Base-by-base conservation (phyloP, 352 stramenopile genomes). In the Phytophthora ohioensis region DNA sequence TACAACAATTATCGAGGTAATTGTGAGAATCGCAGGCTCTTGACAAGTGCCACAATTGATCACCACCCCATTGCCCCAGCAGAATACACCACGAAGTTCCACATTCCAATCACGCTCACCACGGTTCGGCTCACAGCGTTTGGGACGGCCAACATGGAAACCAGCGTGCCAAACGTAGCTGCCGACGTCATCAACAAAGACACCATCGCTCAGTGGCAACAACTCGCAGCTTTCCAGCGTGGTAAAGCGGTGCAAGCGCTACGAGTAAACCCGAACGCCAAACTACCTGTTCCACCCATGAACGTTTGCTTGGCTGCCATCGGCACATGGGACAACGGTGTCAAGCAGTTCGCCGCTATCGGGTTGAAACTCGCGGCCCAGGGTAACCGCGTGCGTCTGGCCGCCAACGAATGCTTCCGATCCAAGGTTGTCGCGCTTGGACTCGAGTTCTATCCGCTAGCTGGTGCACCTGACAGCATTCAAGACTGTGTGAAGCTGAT, bases 371-470 rank as follows among this genome's bases (percentile, higher is more conserved):
- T 97, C 9, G 56, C 75, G 53, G 34, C 57, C 0, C 41, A 89
- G 21, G 90, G 90, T 0, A 84, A 97, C 69, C 74, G 82, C 2
- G 90, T 97, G 1, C 79, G 91, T 11, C 75, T 97, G 21, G 90
- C 88, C 0, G 85, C 87, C 9, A 87, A 96, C 64, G 75, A 81
- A 32, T 58, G 76, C 13, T 91, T 89, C 67, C 71, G 88, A 3
- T 32, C 69, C 7, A 78, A 80, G 11, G 80, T 97, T 13, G 54
- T 73, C 3, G 69, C 62, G 0, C 64, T 69, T 17, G 76, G 76
- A 38, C 62, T 85, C 21, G 72, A 82, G n/a, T 85, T 81, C 38
- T 84, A 78, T 48, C 69, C 78, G 10, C 62, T 85, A 12, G 66
- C 38, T 30, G 63, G 64, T 6, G 56, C 46, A 1, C 55, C 55